These are phyloP conservation scores for Ceriops zippeliana DNA, from an alignment of 345 rosid genomes.

Conservation along the genomic window DNA sequence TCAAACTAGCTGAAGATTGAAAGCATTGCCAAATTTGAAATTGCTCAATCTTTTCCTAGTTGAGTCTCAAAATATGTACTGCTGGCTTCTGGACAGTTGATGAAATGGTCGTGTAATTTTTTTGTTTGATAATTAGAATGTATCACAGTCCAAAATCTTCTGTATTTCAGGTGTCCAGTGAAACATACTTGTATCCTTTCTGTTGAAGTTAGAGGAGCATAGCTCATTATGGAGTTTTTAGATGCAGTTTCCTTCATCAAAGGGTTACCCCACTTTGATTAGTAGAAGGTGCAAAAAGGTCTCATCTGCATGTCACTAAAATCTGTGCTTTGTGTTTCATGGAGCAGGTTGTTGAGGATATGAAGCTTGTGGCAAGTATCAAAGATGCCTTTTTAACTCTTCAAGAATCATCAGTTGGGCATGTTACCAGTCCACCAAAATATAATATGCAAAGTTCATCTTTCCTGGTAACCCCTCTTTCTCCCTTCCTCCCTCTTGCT, in stretches of 20 bases:
- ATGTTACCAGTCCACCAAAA: conserved; percentile 37
- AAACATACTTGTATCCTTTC: neutral
- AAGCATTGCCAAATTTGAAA: neutral
- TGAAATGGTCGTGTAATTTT: neutral
- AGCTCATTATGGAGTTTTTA: neutral
- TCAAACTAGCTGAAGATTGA: neutral
- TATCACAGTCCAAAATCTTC: neutral
- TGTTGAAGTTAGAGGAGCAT: neutral
- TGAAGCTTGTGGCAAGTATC: conserved; percentile 57
- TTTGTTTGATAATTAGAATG: neutral
- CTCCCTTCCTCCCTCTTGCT: conserved; percentile 5
- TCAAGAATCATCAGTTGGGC: conserved; percentile 50
- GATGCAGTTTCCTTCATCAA: neutral
- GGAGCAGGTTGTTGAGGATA: conserved; percentile 69
- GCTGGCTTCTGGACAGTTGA: neutral
- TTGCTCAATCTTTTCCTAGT: neutral
- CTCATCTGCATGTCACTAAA: conserved; percentile 2
- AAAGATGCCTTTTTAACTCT: conserved; percentile 55
- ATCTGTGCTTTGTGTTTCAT: conserved; percentile 4
- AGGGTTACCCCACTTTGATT: neutral
- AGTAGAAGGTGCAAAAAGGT: neutral
- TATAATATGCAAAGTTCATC: conserved; percentile 39
- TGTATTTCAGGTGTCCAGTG: neutral
- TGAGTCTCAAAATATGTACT: neutral
- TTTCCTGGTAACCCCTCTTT: conserved; percentile 43